A percentile compares a stretch with the other conserved stretches of the same genome.
Evolutionary conservation across 805 yeast genomes (phyloP).

Genomic region (Pichia occidentalis): DNA sequence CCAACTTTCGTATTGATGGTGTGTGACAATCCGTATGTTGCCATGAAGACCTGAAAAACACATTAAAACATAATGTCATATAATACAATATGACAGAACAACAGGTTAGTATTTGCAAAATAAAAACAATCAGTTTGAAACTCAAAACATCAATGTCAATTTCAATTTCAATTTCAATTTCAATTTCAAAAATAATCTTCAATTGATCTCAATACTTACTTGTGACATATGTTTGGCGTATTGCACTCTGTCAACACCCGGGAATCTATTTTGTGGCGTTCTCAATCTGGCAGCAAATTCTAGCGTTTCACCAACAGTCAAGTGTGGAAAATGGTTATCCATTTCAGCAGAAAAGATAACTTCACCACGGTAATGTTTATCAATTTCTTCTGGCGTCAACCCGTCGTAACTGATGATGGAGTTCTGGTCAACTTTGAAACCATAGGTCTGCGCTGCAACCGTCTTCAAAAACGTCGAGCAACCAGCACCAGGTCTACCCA

Average conservation of each 20-base stretch:
- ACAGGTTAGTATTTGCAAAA: slow-evolving; percentile 8
- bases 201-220: slow-evolving; percentile 26
- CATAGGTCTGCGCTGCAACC: slow-evolving; percentile 50
- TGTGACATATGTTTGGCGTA: slow-evolving; percentile 47
- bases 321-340: slow-evolving; percentile 59
- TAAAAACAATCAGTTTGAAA: not conserved
- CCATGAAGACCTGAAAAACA: slow-evolving; percentile 27
- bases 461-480: slow-evolving; percentile 62
- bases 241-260: slow-evolving; percentile 43
- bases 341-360: slow-evolving; percentile 63
- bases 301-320: slow-evolving; percentile 59
- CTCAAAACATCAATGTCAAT: not conserved
- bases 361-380: slow-evolving; percentile 52
- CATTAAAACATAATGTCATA: too few relatives aligned
- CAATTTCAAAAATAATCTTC: too few relatives aligned
- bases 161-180: too few relatives aligned
- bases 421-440: slow-evolving; percentile 43
- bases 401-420: slow-evolving; percentile 49
- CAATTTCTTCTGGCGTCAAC: slow-evolving; percentile 41
- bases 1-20: slow-evolving; percentile 56
- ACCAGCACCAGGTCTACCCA: slow-evolving; percentile 78
- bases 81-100: not conserved
- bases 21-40: slow-evolving; percentile 34
- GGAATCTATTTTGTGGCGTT: slow-evolving; percentile 53
- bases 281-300: slow-evolving; percentile 52